Percentiles rank a stretch among this genome's conserved stretches.
phyloP scores from a whole-genome alignment of 2,329 filamentous ascomycete genomes.

The Venturiaceae sp. region DNA sequence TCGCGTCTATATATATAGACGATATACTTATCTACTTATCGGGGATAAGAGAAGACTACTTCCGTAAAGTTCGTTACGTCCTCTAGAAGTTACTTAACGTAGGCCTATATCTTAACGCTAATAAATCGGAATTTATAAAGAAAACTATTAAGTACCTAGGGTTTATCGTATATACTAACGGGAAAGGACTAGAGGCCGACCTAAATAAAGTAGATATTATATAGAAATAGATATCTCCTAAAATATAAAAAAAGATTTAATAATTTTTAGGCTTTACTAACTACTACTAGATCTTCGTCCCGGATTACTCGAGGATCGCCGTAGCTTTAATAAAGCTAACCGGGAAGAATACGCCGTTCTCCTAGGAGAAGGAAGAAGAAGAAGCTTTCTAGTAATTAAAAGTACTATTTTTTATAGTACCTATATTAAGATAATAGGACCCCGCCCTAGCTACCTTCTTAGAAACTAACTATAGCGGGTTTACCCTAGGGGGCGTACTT shows the following conservation, averaged over 20 bases:
- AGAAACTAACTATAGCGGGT: background rate
- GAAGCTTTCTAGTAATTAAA: too few species aligned
- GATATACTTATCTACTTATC: too few species aligned
- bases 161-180: too few species aligned
- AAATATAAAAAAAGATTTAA: background rate
- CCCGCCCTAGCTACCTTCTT: background rate
- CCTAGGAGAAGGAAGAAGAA: too few species aligned
- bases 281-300: too few species aligned
- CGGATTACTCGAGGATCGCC: background rate
- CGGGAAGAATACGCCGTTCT: background rate
- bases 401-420: too few species aligned
- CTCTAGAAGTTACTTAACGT: background rate
- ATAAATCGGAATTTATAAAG: background rate
- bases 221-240: background rate
- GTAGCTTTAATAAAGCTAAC: background rate
- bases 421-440: too few species aligned
- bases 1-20: too few species aligned
- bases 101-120: background rate
- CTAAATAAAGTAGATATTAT: background rate
- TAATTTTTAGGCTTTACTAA: background rate
- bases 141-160: too few species aligned
- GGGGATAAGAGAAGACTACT: background rate
- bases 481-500: background rate
- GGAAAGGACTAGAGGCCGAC: background rate
- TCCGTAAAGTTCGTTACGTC: background rate